These are phyloP conservation scores for Chaetoceros muelleri DNA, from an alignment of 108 stramenopile species.

Conservation along the genomic window DNA sequence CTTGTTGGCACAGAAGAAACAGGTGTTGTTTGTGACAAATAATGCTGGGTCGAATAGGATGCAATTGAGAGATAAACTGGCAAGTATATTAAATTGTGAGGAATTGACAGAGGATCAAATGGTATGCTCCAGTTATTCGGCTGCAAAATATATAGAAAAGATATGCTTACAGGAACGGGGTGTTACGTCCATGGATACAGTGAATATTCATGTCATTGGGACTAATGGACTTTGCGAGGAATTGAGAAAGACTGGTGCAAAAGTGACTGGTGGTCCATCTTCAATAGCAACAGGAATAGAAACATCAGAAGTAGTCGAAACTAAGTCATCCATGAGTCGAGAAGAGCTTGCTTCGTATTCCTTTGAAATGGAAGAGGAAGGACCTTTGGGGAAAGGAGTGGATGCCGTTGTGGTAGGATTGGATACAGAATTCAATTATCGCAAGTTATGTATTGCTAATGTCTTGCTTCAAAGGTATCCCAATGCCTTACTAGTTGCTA, in stretches of 20 bases:
- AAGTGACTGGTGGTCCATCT: constrained; percentile 26
- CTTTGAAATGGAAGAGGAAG: constrained; percentile 22
- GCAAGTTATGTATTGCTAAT: constrained; percentile 74
- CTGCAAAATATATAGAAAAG: constrained; percentile 38
- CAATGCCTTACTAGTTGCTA: constrained; percentile 60
- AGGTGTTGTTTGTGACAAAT: constrained; percentile 75
- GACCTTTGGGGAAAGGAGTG: constrained; percentile 27
- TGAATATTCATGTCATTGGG: constrained; percentile 64
- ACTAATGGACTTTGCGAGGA: constrained; percentile 59
- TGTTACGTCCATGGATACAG: neutral
- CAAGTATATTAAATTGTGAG: constrained; percentile 21
- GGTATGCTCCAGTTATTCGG: constrained; percentile 58
- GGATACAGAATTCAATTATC: constrained; percentile 59
- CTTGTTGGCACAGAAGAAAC: constrained; percentile 35
- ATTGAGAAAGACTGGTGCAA: constrained; percentile 36
- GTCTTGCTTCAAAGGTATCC: constrained; percentile 61
- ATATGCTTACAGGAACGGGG: constrained; percentile 5
- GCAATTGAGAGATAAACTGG: constrained; percentile 49
- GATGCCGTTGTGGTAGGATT: constrained; percentile 72
- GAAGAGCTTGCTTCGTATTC: constrained; percentile 48
- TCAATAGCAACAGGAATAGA: too few relatives aligned
- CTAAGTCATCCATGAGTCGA: constrained; percentile 39
- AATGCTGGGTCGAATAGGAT: constrained; percentile 59
- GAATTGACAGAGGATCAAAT: constrained; percentile 49
- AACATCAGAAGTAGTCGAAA: constrained; percentile 6